A percentile compares a stretch with the other conserved stretches of the same genome.
phyloP scores from a whole-genome alignment of 2,329 filamentous ascomycete genomes.

The Aschersonia sp. region DNA sequence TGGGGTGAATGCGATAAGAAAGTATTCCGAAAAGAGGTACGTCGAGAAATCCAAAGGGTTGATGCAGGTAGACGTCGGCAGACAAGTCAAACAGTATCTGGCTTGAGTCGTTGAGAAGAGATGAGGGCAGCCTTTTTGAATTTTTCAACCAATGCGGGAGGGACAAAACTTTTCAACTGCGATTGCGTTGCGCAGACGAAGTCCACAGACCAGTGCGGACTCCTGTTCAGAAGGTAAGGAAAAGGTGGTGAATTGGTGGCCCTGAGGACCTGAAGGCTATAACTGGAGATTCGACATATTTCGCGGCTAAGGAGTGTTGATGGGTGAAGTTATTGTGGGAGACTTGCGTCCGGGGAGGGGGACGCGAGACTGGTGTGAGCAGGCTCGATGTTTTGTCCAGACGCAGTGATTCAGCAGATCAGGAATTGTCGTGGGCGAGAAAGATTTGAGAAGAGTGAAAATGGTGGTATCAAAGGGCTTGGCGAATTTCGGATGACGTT shows the following conservation, averaged over 20 bases:
- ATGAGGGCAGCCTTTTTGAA: not conserved
- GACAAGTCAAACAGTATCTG: not conserved
- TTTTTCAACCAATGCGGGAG: too few species aligned
- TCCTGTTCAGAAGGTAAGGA: constrained; percentile 3
- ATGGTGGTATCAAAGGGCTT: constrained; percentile 5
- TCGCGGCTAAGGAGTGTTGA: not conserved
- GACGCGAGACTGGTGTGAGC: not conserved
- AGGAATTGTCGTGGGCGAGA: constrained; percentile 2
- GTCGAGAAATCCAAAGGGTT: not conserved
- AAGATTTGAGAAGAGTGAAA: constrained; percentile 1
- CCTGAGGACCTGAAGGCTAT: constrained; percentile 24
- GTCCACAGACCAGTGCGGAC: constrained; percentile 12
- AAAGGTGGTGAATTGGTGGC: constrained; percentile 12
- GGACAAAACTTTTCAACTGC: not conserved
- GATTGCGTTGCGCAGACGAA: constrained; percentile 9
- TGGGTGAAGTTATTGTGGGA: not conserved
- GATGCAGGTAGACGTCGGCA: not conserved
- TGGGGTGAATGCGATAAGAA: too few species aligned
- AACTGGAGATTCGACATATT: constrained; percentile 17
- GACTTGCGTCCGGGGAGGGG: not conserved
- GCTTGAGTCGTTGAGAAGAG: not conserved
- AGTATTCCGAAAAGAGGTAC: not conserved
- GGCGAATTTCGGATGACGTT: constrained; percentile 11
- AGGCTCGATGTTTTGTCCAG: not conserved
- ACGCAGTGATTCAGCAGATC: not conserved